These are phyloP conservation scores for Yamadazyma olivae DNA, from an alignment of 805 yeast species.

Conservation along the genomic window DNA sequence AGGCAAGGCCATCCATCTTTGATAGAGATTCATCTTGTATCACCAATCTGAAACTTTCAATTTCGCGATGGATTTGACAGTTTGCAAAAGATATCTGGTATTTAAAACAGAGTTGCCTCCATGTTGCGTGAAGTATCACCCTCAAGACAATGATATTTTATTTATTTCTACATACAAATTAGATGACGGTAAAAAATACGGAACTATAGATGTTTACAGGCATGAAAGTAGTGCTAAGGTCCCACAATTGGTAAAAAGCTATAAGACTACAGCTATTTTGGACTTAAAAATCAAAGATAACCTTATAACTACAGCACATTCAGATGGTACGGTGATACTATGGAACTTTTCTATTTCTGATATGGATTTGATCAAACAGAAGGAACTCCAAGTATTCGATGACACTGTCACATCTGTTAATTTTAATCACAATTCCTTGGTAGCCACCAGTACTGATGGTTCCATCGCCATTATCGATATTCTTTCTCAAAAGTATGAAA, in stretches of 20 bases:
- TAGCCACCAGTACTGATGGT: conserved; percentile 69
- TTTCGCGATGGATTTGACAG: conserved; percentile 1
- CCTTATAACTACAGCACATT: conserved; percentile 60
- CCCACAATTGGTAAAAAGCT: conserved; percentile 13
- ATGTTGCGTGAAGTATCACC: conserved; percentile 68
- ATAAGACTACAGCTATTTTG: conserved; percentile 57
- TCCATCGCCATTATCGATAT: conserved; percentile 43
- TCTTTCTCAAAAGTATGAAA: conserved; percentile 11
- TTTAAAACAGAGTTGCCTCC: conserved; percentile 65
- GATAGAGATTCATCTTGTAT: conserved; percentile 14
- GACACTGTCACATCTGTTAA: conserved; percentile 55
- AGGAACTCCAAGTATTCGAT: conserved; percentile 8
- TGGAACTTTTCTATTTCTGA: conserved; percentile 45
- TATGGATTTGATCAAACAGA: not conserved
- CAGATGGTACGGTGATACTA: conserved; percentile 68
- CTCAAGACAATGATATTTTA: conserved; percentile 43
- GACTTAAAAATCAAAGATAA: conserved; percentile 73
- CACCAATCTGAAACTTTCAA: conserved; percentile 1
- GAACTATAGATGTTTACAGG: conserved; percentile 50
- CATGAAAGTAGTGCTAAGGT: conserved; percentile 13
- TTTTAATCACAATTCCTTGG: conserved; percentile 7
- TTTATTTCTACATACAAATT: conserved; percentile 81
- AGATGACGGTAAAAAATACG: conserved; percentile 60
- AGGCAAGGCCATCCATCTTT: conserved; percentile 40
- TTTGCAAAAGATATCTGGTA: conserved; percentile 8